phyloP scores from a whole-genome alignment of 495 filamentous ascomycete species.

The Cairneyella variabilis region DNA sequence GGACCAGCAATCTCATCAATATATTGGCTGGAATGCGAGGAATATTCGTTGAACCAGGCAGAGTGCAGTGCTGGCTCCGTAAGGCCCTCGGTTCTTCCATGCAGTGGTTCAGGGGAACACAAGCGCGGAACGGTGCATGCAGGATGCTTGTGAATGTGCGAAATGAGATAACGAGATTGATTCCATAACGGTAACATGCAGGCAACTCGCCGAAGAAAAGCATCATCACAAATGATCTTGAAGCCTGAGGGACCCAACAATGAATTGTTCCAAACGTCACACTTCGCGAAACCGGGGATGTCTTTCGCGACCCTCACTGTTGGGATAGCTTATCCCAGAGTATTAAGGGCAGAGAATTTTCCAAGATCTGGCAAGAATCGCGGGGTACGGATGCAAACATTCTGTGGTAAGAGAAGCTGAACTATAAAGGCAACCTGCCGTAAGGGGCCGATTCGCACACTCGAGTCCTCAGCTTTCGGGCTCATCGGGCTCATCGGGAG shows the following conservation, averaged over 20 bases:
- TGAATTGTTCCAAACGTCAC: background rate
- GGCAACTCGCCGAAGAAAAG: background rate
- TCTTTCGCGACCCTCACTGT: background rate
- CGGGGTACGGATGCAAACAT: too few species aligned
- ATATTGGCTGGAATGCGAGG: slow-evolving; percentile 3
- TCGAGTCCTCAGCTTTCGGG: too few species aligned
- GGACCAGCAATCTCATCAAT: background rate
- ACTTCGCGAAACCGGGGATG: background rate
- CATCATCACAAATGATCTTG: background rate
- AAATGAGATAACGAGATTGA: slow-evolving; percentile 11
- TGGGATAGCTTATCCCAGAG: too few species aligned
- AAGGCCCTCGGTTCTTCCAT: too few species aligned
- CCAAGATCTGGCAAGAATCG: too few species aligned
- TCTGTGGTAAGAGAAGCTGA: too few species aligned
- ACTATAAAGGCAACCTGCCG: too few species aligned
- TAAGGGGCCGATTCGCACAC: too few species aligned
- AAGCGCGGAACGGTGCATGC: slow-evolving; percentile 15
- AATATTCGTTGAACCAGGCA: slow-evolving; percentile 2
- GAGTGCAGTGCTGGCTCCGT: too few species aligned
- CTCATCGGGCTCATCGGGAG: too few species aligned
- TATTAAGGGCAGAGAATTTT: too few species aligned
- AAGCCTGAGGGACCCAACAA: background rate
- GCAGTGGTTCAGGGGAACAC: slow-evolving; percentile 19
- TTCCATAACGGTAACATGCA: slow-evolving; percentile 9
- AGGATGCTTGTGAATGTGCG: slow-evolving; percentile 8